phyloP scores from a whole-genome alignment of 495 filamentous ascomycete species.

The Glarea lozoyensis region DNA sequence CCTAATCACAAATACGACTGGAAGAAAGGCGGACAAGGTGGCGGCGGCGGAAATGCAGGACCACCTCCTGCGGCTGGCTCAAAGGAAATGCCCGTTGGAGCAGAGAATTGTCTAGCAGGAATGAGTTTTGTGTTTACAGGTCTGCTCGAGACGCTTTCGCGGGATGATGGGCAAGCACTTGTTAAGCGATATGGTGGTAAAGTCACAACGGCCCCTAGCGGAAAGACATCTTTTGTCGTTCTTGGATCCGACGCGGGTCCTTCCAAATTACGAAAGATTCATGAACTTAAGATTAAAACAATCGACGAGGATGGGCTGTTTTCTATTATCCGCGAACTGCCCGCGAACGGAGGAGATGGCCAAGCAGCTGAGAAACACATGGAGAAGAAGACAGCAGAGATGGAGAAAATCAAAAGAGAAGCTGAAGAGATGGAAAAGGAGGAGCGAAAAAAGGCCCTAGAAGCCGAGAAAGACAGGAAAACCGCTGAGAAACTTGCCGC shows the following conservation, averaged over 20 bases:
- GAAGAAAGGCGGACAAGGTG: slow-evolving; percentile 40
- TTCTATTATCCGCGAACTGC: slow-evolving; percentile 73
- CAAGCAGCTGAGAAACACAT: slow-evolving; percentile 78
- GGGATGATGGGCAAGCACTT: slow-evolving; percentile 78
- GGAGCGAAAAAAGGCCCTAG: slow-evolving; percentile 44
- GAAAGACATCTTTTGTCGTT: slow-evolving; percentile 89
- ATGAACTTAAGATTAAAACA: slow-evolving; percentile 66
- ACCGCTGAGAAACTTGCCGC: slow-evolving; percentile 35
- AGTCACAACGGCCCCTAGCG: slow-evolving; percentile 73
- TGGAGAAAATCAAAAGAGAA: slow-evolving; percentile 64
- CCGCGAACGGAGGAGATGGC: slow-evolving; percentile 76
- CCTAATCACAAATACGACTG: slow-evolving; percentile 66
- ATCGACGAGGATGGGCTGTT: slow-evolving; percentile 92
- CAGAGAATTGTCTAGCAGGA: slow-evolving; percentile 87
- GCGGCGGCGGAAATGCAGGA: slow-evolving; percentile 43
- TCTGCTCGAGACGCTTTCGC: slow-evolving; percentile 63
- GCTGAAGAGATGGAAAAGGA: slow-evolving; percentile 74
- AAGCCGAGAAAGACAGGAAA: slow-evolving; percentile 38
- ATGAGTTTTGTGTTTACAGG: slow-evolving; percentile 97
- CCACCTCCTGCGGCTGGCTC: slow-evolving; percentile 53
- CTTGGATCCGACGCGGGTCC: slow-evolving; percentile 87
- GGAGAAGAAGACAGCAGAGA: slow-evolving; percentile 73
- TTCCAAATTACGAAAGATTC: slow-evolving; percentile 85
- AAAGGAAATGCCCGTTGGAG: slow-evolving; percentile 70
- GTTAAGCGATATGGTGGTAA: slow-evolving; percentile 94